Conservation (phyloP, 202 grass and related monocot species). For the Setaria viridis region DNA sequence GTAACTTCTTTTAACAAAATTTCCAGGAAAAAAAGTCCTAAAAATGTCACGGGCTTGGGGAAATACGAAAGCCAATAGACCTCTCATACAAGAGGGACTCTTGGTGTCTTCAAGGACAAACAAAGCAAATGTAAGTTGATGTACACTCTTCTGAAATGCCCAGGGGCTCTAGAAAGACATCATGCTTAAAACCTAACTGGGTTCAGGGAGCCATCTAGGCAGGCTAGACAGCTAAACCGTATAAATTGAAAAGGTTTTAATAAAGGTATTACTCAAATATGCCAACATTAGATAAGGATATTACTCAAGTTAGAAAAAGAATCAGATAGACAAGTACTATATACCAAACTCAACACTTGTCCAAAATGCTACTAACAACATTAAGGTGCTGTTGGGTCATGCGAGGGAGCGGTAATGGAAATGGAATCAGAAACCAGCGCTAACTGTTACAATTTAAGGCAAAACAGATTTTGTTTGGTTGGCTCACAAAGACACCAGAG, state of each 20-base stretch:
- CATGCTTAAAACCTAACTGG: background rate
- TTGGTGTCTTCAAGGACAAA: background rate
- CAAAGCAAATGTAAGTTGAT: background rate
- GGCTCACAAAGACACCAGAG: too few relatives aligned
- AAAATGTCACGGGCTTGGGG: background rate
- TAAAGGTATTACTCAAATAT: background rate
- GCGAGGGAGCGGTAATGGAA: too few relatives aligned
- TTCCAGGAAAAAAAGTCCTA: background rate
- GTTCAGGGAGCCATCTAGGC: background rate
- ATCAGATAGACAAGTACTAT: background rate
- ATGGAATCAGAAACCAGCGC: too few relatives aligned
- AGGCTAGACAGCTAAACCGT: background rate
- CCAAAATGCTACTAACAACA: slow-evolving; percentile 6
- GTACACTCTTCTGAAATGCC: background rate
- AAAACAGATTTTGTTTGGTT: too few relatives aligned
- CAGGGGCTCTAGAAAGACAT: background rate
- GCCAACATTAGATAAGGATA: background rate
- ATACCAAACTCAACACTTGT: background rate
- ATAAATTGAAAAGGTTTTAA: background rate
- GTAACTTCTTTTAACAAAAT: background rate
- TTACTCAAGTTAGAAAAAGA: background rate
- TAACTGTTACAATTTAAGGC: too few relatives aligned
- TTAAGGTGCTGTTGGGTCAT: background rate
- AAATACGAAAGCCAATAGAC: background rate
- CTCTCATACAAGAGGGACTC: background rate